Percentiles rank a stretch among this genome's conserved stretches.
Conservation (phyloP, 305 asterid species). For the Ilex paraguariensis region DNA sequence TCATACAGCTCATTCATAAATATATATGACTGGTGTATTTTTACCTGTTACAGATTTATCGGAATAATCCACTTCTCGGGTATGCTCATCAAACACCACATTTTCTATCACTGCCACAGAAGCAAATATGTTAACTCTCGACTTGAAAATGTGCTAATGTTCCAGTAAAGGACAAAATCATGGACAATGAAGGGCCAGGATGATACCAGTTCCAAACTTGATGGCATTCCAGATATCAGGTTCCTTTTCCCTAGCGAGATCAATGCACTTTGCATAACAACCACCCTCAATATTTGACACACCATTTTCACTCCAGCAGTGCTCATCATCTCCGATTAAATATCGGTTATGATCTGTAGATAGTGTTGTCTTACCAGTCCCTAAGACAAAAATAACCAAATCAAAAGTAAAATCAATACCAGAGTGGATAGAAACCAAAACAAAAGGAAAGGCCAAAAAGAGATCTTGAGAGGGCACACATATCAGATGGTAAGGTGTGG, state of each 20-base stretch:
- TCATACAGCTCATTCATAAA: too few species aligned
- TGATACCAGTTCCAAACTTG: conserved; percentile 80
- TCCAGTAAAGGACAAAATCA: too few species aligned
- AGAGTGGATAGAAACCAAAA: not conserved
- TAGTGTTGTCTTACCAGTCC: conserved; percentile 91
- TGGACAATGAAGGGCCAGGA: not conserved
- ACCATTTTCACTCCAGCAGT: conserved; percentile 92
- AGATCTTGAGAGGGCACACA: conserved; percentile 5
- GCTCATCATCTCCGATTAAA: conserved; percentile 95
- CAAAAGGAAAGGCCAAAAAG: conserved; percentile 1
- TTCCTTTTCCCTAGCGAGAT: conserved; percentile 80
- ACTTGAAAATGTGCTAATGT: not conserved
- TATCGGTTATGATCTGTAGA: conserved; percentile 86
- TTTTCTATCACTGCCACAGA: conserved; percentile 63
- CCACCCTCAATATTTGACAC: conserved; percentile 98
- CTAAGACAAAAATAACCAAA: conserved; percentile 24
- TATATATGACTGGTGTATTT: not conserved
- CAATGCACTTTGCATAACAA: conserved; percentile 94
- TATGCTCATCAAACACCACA: conserved; percentile 88
- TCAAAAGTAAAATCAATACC: not conserved
- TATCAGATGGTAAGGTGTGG: conserved; percentile 13
- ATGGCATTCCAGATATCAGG: conserved; percentile 98
- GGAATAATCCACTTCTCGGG: conserved; percentile 76
- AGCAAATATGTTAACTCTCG: not conserved
- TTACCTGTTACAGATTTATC: conserved; percentile 94